Conservation (phyloP, 805 yeast species). For the Myxozyma vanderwaltii region DNA sequence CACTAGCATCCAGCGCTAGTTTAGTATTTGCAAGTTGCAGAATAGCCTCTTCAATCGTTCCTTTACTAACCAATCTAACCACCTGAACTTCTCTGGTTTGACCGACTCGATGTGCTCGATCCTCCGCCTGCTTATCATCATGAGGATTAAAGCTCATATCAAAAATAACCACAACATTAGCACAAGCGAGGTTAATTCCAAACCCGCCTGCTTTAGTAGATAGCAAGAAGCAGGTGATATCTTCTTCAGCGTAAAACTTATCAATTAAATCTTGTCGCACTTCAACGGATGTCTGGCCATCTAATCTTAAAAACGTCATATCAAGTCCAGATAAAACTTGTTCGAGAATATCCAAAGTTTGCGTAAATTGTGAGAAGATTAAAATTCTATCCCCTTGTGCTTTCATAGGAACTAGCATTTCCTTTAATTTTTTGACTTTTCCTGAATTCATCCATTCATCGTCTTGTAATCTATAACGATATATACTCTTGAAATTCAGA, state of each 20-base stretch:
- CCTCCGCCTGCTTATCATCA: constrained; percentile 98
- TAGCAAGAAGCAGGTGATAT: constrained; percentile 80
- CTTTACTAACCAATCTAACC: constrained; percentile 66
- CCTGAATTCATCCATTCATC: constrained; percentile 63
- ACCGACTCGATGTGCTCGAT: constrained; percentile 97
- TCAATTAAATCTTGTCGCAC: constrained; percentile 91
- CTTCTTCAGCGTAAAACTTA: constrained; percentile 75
- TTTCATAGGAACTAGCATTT: constrained; percentile 60
- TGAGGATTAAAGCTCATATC: constrained; percentile 98
- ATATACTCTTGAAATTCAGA: constrained; percentile 68
- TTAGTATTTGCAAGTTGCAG: constrained; percentile 84
- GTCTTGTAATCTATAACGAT: constrained; percentile 55
- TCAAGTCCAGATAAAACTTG: constrained; percentile 62
- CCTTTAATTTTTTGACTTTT: constrained; percentile 61
- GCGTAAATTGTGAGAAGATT: constrained; percentile 90
- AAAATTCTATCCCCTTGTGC: constrained; percentile 65
- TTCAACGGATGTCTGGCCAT: constrained; percentile 93
- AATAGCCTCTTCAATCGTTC: constrained; percentile 88
- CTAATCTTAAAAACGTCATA: constrained; percentile 78
- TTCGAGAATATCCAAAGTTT: constrained; percentile 85
- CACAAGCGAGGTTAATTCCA: constrained; percentile 95
- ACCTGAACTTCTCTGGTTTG: constrained; percentile 84
- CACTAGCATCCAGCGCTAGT: constrained; percentile 71
- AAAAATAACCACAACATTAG: constrained; percentile 85
- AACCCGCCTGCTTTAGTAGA: constrained; percentile 99